Base-by-base conservation (phyloP, 306 rosid species). In the Styphnolobium japonicum region DNA sequence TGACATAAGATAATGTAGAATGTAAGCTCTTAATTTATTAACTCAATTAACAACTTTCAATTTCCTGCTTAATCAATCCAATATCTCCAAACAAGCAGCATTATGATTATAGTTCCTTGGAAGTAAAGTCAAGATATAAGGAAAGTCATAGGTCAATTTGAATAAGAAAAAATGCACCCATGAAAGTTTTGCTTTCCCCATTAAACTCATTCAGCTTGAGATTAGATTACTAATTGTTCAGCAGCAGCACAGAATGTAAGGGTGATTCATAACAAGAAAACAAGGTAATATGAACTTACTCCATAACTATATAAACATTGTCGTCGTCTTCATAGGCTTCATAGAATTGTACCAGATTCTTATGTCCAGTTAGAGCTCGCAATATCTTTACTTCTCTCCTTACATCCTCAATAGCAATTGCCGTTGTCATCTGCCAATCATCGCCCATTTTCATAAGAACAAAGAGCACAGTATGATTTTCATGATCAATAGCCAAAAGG, bases 311-410 rank as follows among this genome's bases (percentile, higher is more conserved):
- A 75, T 87, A 92, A 77, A 92, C 97, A 68, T 92, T 91, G 10
- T 85, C 95, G 0, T 86, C 93, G 19, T 93, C 98, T 86, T 93
- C 98, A 75, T 85, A 93, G 52, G 93, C 90, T 75, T 88, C 98
- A 71, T 91, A 88, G 86, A 90, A 93, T 48, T 90, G 93, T 86
- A 91, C 98, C 12, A 93, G 65, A 80, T 93, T 93, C 82, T 82
- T 82, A 69, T 93, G 98, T 67, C 97, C 97, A 0, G 90, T 83
- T 62, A 93, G 79, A 37, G 94, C 96, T 7, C 91, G 87, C 64
- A 93, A 81, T 79, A 93, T 93, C 88, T 90, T 91, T 61, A 93
- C 98, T 86, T 93, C 98, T 80, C 98, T 91, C 74, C 92, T 84
- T 16, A 90, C 95, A 83, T 93, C 98, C 77, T 93, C 97, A 12